A percentile compares a stretch with the other conserved stretches of the same genome.
Evolutionary conservation across 345 rosid genomes (phyloP).

Genomic region (Isatis tinctoria): DNA sequence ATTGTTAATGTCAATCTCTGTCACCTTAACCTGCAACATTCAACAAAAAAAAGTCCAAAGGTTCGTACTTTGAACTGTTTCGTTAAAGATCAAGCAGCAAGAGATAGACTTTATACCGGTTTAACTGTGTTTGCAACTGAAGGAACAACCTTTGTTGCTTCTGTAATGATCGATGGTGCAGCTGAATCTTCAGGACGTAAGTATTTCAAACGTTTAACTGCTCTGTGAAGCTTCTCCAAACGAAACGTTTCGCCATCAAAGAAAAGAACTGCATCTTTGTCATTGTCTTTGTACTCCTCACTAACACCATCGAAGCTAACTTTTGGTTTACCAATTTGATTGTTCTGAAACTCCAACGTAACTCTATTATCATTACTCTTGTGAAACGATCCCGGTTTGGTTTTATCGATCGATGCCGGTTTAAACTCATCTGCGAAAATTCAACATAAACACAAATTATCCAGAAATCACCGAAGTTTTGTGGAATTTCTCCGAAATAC

Average conservation of each 20-base stretch:
- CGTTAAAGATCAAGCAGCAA: no score
- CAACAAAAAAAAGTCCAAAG: no score
- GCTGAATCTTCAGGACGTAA: conserved; percentile 54
- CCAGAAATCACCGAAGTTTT: neutral
- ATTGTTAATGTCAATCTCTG: no score
- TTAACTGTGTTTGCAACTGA: no score
- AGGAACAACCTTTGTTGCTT: no score
- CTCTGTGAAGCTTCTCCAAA: conserved; percentile 59
- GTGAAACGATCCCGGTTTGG: conserved; percentile 52
- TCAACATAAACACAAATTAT: neutral
- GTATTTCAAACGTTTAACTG: conserved; percentile 64
- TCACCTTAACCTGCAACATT: no score
- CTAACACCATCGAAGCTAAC: conserved; percentile 64
- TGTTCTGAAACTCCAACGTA: conserved; percentile 69
- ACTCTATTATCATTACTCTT: conserved; percentile 67
- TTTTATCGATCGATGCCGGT: conserved; percentile 76
- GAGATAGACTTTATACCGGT: no score
- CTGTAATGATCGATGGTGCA: neutral
- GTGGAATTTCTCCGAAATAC: neutral
- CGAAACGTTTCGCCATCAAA: conserved; percentile 66
- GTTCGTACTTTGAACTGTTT: no score
- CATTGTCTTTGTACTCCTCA: conserved; percentile 43
- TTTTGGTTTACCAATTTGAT: conserved; percentile 62
- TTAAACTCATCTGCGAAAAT: conserved; percentile 63
- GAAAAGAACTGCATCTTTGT: conserved; percentile 60